Evolutionary conservation across 139 green algal species (phyloP).

Genomic region (Tetratostichococcus sp.): DNA sequence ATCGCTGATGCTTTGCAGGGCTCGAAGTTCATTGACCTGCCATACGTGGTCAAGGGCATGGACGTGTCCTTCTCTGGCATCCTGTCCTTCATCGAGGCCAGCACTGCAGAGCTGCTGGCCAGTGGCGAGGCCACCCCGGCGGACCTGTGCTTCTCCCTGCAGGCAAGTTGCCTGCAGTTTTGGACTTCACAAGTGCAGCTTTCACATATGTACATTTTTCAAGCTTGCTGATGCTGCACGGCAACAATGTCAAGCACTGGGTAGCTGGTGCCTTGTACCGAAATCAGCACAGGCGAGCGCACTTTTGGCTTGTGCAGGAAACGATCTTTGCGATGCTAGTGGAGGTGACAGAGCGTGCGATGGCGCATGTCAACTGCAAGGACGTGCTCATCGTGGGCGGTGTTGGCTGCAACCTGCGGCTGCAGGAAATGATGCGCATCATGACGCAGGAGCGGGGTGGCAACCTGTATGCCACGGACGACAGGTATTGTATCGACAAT

Average conservation of each 20-base stretch:
- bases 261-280: too few relatives aligned
- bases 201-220: too few relatives aligned
- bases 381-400: constrained; percentile 90
- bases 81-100: constrained; percentile 63
- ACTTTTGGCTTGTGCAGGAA: too few relatives aligned
- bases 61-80: constrained; percentile 90
- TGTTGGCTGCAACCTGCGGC: constrained; percentile 84
- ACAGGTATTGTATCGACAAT: constrained; percentile 92
- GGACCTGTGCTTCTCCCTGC: constrained; percentile 87
- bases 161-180: constrained; percentile 27
- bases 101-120: constrained; percentile 31
- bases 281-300: too few relatives aligned
- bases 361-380: constrained; percentile 72
- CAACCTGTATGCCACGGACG: constrained; percentile 44
- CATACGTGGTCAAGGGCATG: constrained; percentile 94
- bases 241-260: not conserved
- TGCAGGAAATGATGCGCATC: constrained; percentile 82
- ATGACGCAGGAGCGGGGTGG: constrained; percentile 62
- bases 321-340: constrained; percentile 94
- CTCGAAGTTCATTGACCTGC: constrained; percentile 71
- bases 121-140: constrained; percentile 58
- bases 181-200: too few relatives aligned
- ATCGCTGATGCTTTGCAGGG: constrained; percentile 14
- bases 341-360: constrained; percentile 89
- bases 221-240: too few relatives aligned